Conservation (phyloP, 2,329 filamentous ascomycete species). For the Cladosporium sp. region DNA sequence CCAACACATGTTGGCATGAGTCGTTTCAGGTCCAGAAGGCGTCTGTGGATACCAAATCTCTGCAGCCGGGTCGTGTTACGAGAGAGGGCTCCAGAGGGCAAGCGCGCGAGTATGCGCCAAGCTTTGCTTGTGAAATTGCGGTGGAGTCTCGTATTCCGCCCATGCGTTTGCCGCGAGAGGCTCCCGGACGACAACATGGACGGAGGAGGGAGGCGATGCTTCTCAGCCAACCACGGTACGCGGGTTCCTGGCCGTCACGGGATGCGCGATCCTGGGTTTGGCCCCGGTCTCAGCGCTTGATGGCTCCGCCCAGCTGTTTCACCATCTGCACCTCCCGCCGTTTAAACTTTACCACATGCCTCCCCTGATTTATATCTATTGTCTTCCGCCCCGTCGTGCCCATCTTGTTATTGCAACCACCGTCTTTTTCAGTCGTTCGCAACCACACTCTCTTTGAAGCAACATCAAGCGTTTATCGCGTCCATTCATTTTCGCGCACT, state of each 20-base stretch:
- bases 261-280: conserved; percentile 2
- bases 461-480: conserved; percentile 13
- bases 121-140: conserved; percentile 17
- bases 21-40: conserved; percentile 9
- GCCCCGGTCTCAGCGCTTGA: conserved; percentile 4
- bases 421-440: conserved; percentile 14
- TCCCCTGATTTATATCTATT: conserved; percentile 17
- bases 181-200: not conserved
- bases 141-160: conserved; percentile 5
- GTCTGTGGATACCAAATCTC: conserved; percentile 12
- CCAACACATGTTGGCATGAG: not conserved
- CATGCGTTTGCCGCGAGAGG: not conserved
- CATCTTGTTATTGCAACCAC: not conserved
- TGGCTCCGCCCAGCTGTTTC: conserved; percentile 12
- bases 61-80: conserved; percentile 8
- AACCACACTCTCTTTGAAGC: conserved; percentile 16
- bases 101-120: conserved; percentile 7
- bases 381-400: not conserved
- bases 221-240: conserved; percentile 8
- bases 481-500: conserved; percentile 16
- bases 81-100: not conserved
- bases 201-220: not conserved
- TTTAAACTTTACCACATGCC: not conserved
- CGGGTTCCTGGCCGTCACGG: not conserved
- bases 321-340: conserved; percentile 14